Percentiles rank a stretch among this genome's conserved stretches.
Conservation (phyloP, 306 rosid genomes). For the Sicyos baderoa region DNA sequence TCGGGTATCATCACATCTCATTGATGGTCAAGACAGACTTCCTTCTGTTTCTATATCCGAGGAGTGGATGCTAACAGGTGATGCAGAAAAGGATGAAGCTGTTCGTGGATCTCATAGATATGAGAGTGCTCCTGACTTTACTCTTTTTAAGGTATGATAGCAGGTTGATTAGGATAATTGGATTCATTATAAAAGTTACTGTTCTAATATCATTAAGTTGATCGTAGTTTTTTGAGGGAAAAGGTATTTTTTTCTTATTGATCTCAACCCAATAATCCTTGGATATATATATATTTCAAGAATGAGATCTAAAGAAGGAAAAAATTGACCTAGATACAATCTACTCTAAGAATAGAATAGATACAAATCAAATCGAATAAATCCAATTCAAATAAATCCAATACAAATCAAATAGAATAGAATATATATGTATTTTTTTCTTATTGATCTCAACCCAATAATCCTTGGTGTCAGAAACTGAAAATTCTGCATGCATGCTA, state of each 20-base stretch:
- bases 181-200: neutral
- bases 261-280: too few relatives aligned
- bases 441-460: too few relatives aligned
- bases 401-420: too few relatives aligned
- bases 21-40: conserved; percentile 90
- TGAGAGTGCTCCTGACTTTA: conserved; percentile 90
- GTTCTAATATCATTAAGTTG: neutral
- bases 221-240: conserved; percentile 8
- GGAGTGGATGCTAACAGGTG: conserved; percentile 98
- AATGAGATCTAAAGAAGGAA: too few relatives aligned
- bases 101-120: conserved; percentile 80
- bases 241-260: too few relatives aligned
- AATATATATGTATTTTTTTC: too few relatives aligned
- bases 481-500: neutral
- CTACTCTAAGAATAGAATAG: too few relatives aligned
- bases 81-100: conserved; percentile 57
- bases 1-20: conserved; percentile 53
- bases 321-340: too few relatives aligned
- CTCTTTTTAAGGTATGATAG: conserved; percentile 69
- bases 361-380: too few relatives aligned
- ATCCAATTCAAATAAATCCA: too few relatives aligned
- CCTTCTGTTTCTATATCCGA: conserved; percentile 80
- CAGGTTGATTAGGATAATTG: conserved; percentile 17
- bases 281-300: too few relatives aligned
- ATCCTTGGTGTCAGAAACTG: neutral